A percentile compares a stretch with the other conserved stretches of the same genome.
Evolutionary conservation across 169 alveolate species (phyloP).

Genomic region (Plasmodium chabaudi): DNA sequence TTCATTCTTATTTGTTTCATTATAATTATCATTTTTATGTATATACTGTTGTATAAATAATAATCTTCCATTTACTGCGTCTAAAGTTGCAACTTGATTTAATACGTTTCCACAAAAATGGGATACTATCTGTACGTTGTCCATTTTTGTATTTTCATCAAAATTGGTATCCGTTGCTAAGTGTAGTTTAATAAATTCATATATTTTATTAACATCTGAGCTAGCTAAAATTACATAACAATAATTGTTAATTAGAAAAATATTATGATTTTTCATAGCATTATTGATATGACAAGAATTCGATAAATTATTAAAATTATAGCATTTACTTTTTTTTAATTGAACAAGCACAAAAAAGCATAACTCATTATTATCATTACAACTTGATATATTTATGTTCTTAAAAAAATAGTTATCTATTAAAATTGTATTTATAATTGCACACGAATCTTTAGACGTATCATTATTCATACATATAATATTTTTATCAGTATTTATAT

Average conservation of each 20-base stretch:
- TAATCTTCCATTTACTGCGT: conserved; percentile 35
- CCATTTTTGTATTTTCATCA: conserved; percentile 43
- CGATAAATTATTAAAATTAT: conserved; percentile 66
- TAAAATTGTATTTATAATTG: conserved; percentile 53
- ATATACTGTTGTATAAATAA: conserved; percentile 68
- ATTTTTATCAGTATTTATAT: conserved; percentile 10
- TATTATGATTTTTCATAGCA: conserved; percentile 11
- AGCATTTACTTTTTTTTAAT: conserved; percentile 64
- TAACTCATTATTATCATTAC: conserved; percentile 21
- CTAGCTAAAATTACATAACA: conserved; percentile 74
- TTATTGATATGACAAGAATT: conserved; percentile 66
- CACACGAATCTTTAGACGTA: conserved; percentile 17
- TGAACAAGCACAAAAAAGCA: conserved; percentile 75
- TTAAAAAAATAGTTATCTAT: conserved; percentile 35
- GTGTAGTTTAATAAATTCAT: conserved; percentile 39
- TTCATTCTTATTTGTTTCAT: conserved; percentile 21
- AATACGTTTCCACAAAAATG: conserved; percentile 74
- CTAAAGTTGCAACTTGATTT: conserved; percentile 67
- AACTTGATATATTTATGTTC: conserved; percentile 36
- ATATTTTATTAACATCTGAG: conserved; percentile 23
- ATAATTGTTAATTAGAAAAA: conserved; percentile 31
- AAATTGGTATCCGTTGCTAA: conserved; percentile 13
- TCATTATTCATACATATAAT: conserved; percentile 6
- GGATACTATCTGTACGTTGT: conserved; percentile 58
- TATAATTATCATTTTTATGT: background rate